Base-by-base conservation (phyloP, 768 basidiomycete species). In the Russula dissimulans region DNA sequence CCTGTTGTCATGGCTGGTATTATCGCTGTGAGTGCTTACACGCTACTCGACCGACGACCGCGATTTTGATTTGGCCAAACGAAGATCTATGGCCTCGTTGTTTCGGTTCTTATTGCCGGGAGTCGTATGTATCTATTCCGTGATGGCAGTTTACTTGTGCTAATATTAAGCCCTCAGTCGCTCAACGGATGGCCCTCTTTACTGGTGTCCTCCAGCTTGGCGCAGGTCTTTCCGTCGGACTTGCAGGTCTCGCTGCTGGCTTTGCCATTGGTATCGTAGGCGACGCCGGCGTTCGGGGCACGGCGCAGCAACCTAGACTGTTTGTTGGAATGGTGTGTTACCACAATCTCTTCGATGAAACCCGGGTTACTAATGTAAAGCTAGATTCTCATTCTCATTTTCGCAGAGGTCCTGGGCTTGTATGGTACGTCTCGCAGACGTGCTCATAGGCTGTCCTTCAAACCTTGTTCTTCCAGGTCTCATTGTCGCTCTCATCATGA, bases 1-100 rank as follows among this genome's bases (percentile, higher is more conserved):
- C 95, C 95, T 50, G 94, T 97, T 73, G 87, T 99, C 75, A 97
- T 98, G 95, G 95, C 95, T 81, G 95, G 95, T 97, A 98, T 98
- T 78, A 97, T 98, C 76, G 95, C 91, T 73, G 95, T 98, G 97
- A 97, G 92, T 95, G 57, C 91, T 95, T 67, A 85, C 97, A 60
- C 86, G 94, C 64, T 95, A 79, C 18, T 36, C 15, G 22, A 29
- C 14, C 5, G 18, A 8, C 7, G 12, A 41, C 26, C 32, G 6
- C 18, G 11, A 29, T 9, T 29, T 26, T 26, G 43, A 46, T 10
- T 53, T n/a, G 18, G 4, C 17, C 17, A 18, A 29, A 22, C 87
- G 69, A 95, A 97, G 91, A 95, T 98, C 69, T 97, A 99, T 75
- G 97, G 97, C 70, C 85, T 99, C 63, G 97, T 99, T 74, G 95